phyloP scores from a whole-genome alignment of 2,329 filamentous ascomycete species.

The Beauveria bassiana region DNA sequence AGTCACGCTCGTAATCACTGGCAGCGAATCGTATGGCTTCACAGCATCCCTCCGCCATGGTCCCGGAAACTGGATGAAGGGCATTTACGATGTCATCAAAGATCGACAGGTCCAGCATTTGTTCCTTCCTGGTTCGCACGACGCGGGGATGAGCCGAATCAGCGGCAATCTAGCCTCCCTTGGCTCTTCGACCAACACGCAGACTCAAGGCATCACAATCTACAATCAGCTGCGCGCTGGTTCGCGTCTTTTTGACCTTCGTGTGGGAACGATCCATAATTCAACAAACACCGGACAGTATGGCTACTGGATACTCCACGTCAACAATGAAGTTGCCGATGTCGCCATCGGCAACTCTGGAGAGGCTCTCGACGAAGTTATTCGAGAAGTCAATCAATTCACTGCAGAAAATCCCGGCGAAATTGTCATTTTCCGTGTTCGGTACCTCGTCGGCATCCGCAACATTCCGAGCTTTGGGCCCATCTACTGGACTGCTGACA shows the following conservation, averaged over 20 bases:
- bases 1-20: conserved; percentile 28
- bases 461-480: conserved; percentile 21
- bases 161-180: conserved; percentile 25
- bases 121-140: conserved; percentile 40
- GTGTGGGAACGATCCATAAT: conserved; percentile 27
- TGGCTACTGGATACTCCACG: conserved; percentile 35
- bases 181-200: conserved; percentile 32
- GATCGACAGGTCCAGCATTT: conserved; percentile 35
- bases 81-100: conserved; percentile 24
- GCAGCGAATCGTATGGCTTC: conserved; percentile 26
- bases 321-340: conserved; percentile 26
- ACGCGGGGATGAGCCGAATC: conserved; percentile 40
- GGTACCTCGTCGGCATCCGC: conserved; percentile 33
- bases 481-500: conserved; percentile 27
- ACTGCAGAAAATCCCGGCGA: conserved; percentile 34
- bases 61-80: conserved; percentile 25
- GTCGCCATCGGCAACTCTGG: conserved; percentile 38
- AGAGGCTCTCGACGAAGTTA: conserved; percentile 33
- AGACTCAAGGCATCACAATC: conserved; percentile 37
- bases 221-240: conserved; percentile 37
- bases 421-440: conserved; percentile 38
- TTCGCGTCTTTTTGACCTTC: conserved; percentile 40
- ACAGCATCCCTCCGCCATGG: conserved; percentile 23
- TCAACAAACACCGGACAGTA: conserved; percentile 13
- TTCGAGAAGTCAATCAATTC: conserved; percentile 37